These are phyloP conservation scores for Lentinus brumalis DNA, from an alignment of 768 basidiomycete genomes.

Conservation along the genomic window DNA sequence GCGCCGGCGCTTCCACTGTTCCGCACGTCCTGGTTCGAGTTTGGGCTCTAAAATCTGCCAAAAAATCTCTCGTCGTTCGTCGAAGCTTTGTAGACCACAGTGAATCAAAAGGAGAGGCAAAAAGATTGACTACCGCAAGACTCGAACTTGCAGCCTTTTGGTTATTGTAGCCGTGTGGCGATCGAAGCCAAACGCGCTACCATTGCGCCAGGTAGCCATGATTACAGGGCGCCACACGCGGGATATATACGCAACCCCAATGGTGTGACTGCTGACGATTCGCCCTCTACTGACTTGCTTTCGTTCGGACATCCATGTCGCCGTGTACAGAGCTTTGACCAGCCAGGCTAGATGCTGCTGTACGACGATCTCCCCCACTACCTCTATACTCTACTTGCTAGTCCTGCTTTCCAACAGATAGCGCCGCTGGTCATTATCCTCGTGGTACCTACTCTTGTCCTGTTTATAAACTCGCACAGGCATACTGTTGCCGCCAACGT, in stretches of 20 bases:
- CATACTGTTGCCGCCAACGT: slow-evolving; percentile 26
- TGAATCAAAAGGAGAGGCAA: neutral
- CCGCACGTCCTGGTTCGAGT: too few species aligned
- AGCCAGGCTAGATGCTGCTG: slow-evolving; percentile 20
- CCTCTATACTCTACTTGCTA: slow-evolving; percentile 17
- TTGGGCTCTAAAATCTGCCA: too few species aligned
- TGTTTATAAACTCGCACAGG: slow-evolving; percentile 32
- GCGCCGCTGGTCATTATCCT: slow-evolving; percentile 59
- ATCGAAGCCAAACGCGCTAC: slow-evolving; percentile 96
- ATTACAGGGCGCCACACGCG: neutral
- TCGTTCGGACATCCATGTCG: slow-evolving; percentile 11
- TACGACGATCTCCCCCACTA: slow-evolving; percentile 16
- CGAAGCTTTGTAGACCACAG: too few species aligned
- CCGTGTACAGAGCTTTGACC: slow-evolving; percentile 4
- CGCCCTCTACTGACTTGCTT: neutral
- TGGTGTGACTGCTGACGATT: neutral
- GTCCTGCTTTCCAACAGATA: slow-evolving; percentile 50
- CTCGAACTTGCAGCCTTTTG: slow-evolving; percentile 98
- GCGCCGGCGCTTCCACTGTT: too few species aligned
- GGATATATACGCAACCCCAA: too few species aligned
- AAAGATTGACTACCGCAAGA: slow-evolving; percentile 82
- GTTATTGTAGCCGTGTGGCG: slow-evolving; percentile 38
- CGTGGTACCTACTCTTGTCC: slow-evolving; percentile 39
- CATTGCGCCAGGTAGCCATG: slow-evolving; percentile 70
- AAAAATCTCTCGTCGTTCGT: too few species aligned